Conservation (phyloP, 345 rosid species). For the thale cress (Arabidopsis thaliana) region TAIR10.1 NC_003076.8:2431501-2432000, state of each 20-base stretch:
- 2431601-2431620: background rate
- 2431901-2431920: conserved; percentile 83
- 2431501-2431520: conserved; percentile 76
- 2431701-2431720: conserved; percentile 13
- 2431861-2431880: conserved; percentile 74
- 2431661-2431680: background rate
- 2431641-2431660: background rate
- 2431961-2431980: conserved; percentile 92
- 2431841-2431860: conserved; percentile 77
- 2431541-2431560: conserved; percentile 85
- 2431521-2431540: conserved; percentile 77
- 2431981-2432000: conserved; percentile 79
- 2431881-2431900: conserved; percentile 65
- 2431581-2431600: conserved; percentile 53
- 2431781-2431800: conserved; percentile 59
- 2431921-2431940: conserved; percentile 68
- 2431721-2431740: background rate
- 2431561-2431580: conserved; percentile 65
- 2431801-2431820: conserved; percentile 67
- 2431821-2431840: conserved; percentile 84
- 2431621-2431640: background rate
- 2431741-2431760: background rate
- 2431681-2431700: conserved; percentile 12
- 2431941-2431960: conserved; percentile 67
- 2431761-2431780: background rate